phyloP scores from a whole-genome alignment of 495 filamentous ascomycete genomes.

The Delitschia confertaspora region DNA sequence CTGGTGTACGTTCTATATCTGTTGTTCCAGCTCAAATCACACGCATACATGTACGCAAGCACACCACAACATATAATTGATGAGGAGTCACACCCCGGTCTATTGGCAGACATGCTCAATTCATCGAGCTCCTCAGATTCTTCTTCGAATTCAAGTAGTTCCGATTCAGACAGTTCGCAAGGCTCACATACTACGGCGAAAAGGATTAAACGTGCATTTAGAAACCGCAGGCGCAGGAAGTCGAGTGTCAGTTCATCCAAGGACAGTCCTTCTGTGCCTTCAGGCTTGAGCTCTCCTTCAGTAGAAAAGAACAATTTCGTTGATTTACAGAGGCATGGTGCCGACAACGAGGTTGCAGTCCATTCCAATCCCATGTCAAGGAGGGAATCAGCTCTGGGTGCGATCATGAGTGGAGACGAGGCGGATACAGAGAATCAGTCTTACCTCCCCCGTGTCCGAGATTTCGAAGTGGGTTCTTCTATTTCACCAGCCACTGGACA shows the following conservation, averaged over 20 bases:
- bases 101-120: conserved; percentile 68
- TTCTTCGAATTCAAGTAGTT: conserved; percentile 49
- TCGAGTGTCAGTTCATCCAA: conserved; percentile 64
- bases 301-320: conserved; percentile 25
- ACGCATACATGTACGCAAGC: conserved; percentile 83
- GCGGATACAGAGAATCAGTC: conserved; percentile 38
- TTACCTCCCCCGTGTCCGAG: conserved; percentile 31
- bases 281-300: conserved; percentile 37
- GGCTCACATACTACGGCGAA: conserved; percentile 67
- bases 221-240: conserved; percentile 57
- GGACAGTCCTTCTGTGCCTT: conserved; percentile 44
- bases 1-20: conserved; percentile 80
- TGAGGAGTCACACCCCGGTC: conserved; percentile 74
- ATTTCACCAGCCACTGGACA: conserved; percentile 11
- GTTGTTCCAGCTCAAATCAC: conserved; percentile 84
- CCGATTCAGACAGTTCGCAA: conserved; percentile 55
- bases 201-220: conserved; percentile 61
- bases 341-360: conserved; percentile 4
- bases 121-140: conserved; percentile 55
- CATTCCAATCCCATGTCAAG: conserved; percentile 13
- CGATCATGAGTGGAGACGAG: conserved; percentile 42
- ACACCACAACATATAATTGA: conserved; percentile 85
- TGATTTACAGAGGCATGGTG: conserved; percentile 13
- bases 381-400: conserved; percentile 27
- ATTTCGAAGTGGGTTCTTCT: conserved; percentile 36